Conservation (phyloP, 2,329 filamentous ascomycete genomes). For the Colletotrichum liriopes region DNA sequence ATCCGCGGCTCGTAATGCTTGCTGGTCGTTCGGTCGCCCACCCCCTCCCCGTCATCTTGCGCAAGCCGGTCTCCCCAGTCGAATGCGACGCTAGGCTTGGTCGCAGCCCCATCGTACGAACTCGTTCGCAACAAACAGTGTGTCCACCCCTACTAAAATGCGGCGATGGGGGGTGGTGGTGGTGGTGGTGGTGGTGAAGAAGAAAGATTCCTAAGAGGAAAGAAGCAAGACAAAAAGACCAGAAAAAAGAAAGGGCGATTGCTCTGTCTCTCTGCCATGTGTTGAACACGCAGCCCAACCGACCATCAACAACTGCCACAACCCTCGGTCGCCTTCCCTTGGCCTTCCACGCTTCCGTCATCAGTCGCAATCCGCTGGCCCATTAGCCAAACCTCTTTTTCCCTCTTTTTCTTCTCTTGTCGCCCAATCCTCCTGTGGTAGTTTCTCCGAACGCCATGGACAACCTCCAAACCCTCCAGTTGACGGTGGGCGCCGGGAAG, state of each 20-base stretch:
- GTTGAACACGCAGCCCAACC: conserved; percentile 7
- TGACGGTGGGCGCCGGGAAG: conserved; percentile 35
- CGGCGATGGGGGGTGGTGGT: not conserved
- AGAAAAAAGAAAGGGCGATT: conserved; percentile 15
- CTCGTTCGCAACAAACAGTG: conserved; percentile 17
- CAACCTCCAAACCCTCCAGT: conserved; percentile 32
- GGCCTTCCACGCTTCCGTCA: not conserved
- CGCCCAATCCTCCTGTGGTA: not conserved
- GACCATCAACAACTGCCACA: not conserved
- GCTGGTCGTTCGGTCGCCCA: not conserved
- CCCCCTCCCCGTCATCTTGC: conserved; percentile 10
- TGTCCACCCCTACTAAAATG: conserved; percentile 2
- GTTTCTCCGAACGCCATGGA: conserved; percentile 31
- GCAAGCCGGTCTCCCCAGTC: conserved; percentile 5
- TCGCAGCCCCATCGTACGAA: conserved; percentile 14
- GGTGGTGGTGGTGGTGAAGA: conserved; percentile 25
- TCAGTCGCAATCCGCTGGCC: not conserved
- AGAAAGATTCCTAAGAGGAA: conserved; percentile 15
- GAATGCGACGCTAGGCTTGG: conserved; percentile 22
- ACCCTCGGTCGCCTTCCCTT: not conserved
- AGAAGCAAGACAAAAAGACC: not conserved
- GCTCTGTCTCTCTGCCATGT: conserved; percentile 32
- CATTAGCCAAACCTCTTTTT: not conserved
- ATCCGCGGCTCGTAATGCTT: conserved; percentile 23
- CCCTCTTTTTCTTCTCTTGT: not conserved